Base-by-base conservation (phyloP, 352 stramenopile species). In the Pythium utonaiense region DNA sequence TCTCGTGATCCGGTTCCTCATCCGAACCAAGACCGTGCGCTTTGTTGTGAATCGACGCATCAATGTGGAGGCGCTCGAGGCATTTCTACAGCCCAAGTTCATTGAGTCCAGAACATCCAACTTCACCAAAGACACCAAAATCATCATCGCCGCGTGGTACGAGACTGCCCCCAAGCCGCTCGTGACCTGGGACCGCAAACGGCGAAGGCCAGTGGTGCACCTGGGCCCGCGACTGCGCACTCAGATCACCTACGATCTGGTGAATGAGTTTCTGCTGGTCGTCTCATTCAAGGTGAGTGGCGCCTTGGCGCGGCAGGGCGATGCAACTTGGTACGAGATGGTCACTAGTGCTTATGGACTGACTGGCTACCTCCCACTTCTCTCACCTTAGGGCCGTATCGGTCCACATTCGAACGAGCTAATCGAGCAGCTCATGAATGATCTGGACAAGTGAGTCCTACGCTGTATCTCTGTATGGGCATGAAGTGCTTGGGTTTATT, bases 71-170 rank as follows among this genome's bases (percentile, higher is more conserved):
- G 82, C 80, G 8, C 70, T 91, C 16, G 79, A 91, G 44, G 36
- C 64, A 27, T 84, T 86, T 54, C 47, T 89, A 42, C 57, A 66
- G 16, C 19, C 16, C 2, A 71, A 70, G 27, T 57, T 68, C n/a
- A 63, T 89, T 47, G 92, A 98, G 73, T 96, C 96, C 4, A 71
- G 88, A 1, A 73, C 73, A 12, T 86, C 88, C 33, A 76, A 93
- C 56, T 87, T 85, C 22, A 80, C 87, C 55, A 80, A 60, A 47
- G 60, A 88, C 27, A 76, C 88, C 30, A 88, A 95, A 44, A 83
- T 98, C 40, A 79, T 96, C 31, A 90, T 88, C 42, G 83, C 98
- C 27, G 78, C 91, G 14, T 98, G 96, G 80, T 66, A 83, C 33
- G 95, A 99, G 55, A 74, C 70, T n/a, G 21, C 28, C 21, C 44